Evolutionary conservation across 768 basidiomycete species (phyloP).

Genomic region (Tulasnella sp.): DNA sequence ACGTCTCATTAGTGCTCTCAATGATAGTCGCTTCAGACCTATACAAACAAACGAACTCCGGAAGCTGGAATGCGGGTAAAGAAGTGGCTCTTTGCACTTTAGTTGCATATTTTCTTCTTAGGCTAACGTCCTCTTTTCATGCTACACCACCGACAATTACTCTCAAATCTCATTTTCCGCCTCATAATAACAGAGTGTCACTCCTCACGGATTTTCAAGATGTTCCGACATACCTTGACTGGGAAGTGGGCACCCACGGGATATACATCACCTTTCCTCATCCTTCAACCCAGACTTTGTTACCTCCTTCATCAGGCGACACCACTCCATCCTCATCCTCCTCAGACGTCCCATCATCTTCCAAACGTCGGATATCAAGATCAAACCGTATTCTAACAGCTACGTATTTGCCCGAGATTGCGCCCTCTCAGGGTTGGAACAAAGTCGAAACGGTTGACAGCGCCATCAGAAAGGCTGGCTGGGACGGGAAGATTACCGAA

Average conservation of each 20-base stretch:
- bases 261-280: constrained; percentile 81
- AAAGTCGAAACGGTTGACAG: constrained; percentile 81
- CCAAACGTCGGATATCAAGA: constrained; percentile 11
- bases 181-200: constrained; percentile 50
- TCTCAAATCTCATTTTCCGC: constrained; percentile 1
- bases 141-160: not conserved
- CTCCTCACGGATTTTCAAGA: constrained; percentile 89
- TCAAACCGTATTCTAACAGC: constrained; percentile 53
- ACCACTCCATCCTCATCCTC: constrained; percentile 57
- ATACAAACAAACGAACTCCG: constrained; percentile 68
- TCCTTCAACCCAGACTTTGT: constrained; percentile 42
- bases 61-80: constrained; percentile 72
- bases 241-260: constrained; percentile 86
- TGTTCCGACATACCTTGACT: constrained; percentile 74
- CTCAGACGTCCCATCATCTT: constrained; percentile 34
- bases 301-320: constrained; percentile 30
- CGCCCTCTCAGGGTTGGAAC: constrained; percentile 87
- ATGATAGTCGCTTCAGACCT: constrained; percentile 70
- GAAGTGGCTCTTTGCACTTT: constrained; percentile 3
- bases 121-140: constrained; percentile 5
- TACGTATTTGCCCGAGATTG: constrained; percentile 88
- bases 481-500: constrained; percentile 69
- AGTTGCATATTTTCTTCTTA: constrained; percentile 5
- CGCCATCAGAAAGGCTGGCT: constrained; percentile 89
- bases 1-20: constrained; percentile 47